Base-by-base conservation (phyloP, 768 basidiomycete species). In the Cystoderma amianthinum region DNA sequence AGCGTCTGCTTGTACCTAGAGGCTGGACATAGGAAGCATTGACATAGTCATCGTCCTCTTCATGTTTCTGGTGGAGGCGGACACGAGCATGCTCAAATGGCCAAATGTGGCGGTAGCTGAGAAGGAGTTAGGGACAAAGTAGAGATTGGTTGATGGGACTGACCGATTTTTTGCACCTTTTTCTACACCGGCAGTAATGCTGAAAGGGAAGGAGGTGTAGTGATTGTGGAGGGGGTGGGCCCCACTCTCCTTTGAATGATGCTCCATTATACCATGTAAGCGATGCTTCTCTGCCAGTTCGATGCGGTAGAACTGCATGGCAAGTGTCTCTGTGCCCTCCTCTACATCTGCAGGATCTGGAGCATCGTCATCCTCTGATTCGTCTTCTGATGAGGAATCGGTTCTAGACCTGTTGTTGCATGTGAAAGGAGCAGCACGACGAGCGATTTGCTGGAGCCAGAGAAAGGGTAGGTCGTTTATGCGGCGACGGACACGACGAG, bases 21-120 rank as follows among this genome's bases (percentile, higher is more conserved):
- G 94, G 91, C 58, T 89, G 89, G 24, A 98, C 83, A 53, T 84
- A 87, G 20, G 91, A 95, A 7, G 95, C 95, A 56, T 98, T 97
- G 60, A 97, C 82, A 58, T 97, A 97, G 58, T 97, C 94, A 48
- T 75, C 76, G 22, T 80, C 76, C 15, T 60, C 44, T 21, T 52
- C 48, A 37, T 44, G 51, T 30, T 51, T 50, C 24, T 61, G 56
- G 42, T 72, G 66, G 39, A 97, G 67, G 36, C 83, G 74, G 3
- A 97, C 93, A 28, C 95, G 82, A 16, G 94, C 85, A 54, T 94
- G 91, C 55, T 95, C 93, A 48, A 93, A 97, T 0, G 95, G 95
- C 90, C 93, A 98, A 43, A 98, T 96, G 57, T 98, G 86, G 44
- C 85, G 83, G 64, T 96, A 98, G 47, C 91, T 92, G 47, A 22